Evolutionary conservation across 2,329 filamentous ascomycete species (phyloP).

Genomic region (Parasarocladium wereldwijsianum): DNA sequence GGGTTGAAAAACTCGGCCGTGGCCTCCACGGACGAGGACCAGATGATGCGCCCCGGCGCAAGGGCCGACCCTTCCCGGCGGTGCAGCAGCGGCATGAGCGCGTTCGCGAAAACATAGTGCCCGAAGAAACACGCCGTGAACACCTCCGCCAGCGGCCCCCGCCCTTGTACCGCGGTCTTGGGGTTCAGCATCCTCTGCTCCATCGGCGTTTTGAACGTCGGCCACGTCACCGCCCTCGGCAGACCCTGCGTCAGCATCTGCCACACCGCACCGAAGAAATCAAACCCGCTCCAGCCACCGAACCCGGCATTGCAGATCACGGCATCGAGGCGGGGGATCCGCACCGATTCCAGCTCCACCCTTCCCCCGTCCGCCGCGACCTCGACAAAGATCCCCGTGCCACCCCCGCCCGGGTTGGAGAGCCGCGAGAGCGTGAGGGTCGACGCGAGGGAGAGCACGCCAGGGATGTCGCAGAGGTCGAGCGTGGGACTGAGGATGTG

Average conservation of each 20-base stretch:
- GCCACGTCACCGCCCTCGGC: constrained; percentile 58
- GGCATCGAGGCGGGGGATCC: constrained; percentile 58
- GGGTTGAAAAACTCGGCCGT: constrained; percentile 35
- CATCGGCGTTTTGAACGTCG: constrained; percentile 56
- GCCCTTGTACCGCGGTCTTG: too few species aligned
- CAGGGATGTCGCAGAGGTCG: constrained; percentile 44
- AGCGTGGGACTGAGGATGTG: constrained; percentile 44
- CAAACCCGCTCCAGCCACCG: constrained; percentile 69
- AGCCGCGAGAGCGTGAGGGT: too few species aligned
- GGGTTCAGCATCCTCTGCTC: constrained; percentile 28
- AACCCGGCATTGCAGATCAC: constrained; percentile 80
- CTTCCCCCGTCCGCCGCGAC: constrained; percentile 7
- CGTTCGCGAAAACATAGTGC: constrained; percentile 79
- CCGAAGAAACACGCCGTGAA: constrained; percentile 92
- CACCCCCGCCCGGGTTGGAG: too few species aligned
- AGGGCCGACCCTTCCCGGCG: constrained; percentile 34
- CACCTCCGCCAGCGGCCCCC: constrained; percentile 63
- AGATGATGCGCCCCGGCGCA: constrained; percentile 56
- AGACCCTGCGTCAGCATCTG: constrained; percentile 43
- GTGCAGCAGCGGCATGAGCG: constrained; percentile 59
- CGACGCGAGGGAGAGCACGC: constrained; percentile 31
- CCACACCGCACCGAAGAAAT: constrained; percentile 47
- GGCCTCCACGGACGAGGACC: constrained; percentile 75
- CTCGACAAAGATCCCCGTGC: too few species aligned
- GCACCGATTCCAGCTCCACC: constrained; percentile 25